These are phyloP conservation scores for Pseudisothecium myosuroides DNA, from an alignment of 225 moss, liverwort and hornwort species.

Conservation along the genomic window DNA sequence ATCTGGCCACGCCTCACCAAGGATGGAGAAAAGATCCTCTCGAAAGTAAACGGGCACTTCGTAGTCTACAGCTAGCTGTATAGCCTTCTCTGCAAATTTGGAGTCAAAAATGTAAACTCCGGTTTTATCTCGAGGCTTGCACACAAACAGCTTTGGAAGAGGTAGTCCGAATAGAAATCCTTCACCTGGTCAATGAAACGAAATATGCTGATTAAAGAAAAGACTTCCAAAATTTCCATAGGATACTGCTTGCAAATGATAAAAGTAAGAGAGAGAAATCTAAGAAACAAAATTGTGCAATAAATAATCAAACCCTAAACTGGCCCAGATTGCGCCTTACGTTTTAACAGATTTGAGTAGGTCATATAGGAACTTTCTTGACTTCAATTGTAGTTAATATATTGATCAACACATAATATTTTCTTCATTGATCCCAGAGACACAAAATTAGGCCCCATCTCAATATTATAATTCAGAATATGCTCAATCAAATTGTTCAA, in stretches of 20 bases:
- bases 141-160: constrained; percentile 88
- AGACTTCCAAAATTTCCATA: background rate
- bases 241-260: background rate
- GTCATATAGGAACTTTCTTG: background rate
- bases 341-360: background rate
- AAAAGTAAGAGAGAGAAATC: background rate
- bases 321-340: background rate
- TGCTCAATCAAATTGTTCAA: background rate
- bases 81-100: constrained; percentile 67
- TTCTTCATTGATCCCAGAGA: no score
- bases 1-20: constrained; percentile 72
- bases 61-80: constrained; percentile 63
- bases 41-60: constrained; percentile 59
- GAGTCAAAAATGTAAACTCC: no score
- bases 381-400: background rate
- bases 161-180: constrained; percentile 71
- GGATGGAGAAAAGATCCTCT: constrained; percentile 74
- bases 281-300: background rate
- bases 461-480: background rate
- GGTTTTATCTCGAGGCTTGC: constrained; percentile 60
- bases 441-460: background rate
- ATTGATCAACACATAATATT: background rate
- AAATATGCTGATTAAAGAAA: no score
- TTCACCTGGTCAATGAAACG: constrained; percentile 28
- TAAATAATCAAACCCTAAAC: background rate